Percentiles rank a stretch among this genome's conserved stretches.
phyloP scores from a whole-genome alignment of 1,284 basidiomycete species.

The Cryptococcus neoformans region DNA sequence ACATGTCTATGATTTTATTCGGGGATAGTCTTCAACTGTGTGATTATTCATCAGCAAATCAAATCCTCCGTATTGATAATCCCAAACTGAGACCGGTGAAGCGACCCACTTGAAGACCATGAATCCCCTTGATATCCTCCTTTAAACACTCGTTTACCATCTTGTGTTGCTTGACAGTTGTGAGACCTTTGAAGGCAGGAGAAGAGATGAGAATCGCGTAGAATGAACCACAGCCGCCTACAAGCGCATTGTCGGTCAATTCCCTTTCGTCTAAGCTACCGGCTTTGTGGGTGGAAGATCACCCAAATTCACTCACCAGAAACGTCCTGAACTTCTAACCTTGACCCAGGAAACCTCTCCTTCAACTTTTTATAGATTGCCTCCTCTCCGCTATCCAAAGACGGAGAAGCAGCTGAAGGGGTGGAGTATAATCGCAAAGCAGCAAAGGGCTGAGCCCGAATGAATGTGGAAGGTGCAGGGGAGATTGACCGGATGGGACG shows the following conservation, averaged over 20 bases:
- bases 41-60: slow-evolving; percentile 8
- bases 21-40: slow-evolving; percentile 41
- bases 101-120: slow-evolving; percentile 81
- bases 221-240: slow-evolving; percentile 94
- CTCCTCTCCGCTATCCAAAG: slow-evolving; percentile 61
- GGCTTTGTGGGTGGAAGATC: too few relatives aligned
- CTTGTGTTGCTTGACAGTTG: slow-evolving; percentile 90
- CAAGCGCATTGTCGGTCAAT: not conserved
- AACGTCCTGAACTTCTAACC: slow-evolving; percentile 79
- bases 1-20: slow-evolving; percentile 16
- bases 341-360: slow-evolving; percentile 68
- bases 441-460: not conserved
- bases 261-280: not conserved
- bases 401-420: slow-evolving; percentile 4
- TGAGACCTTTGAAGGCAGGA: slow-evolving; percentile 75
- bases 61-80: slow-evolving; percentile 2
- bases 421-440: not conserved
- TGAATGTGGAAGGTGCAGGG: not conserved
- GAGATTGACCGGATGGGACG: not conserved
- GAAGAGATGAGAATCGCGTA: slow-evolving; percentile 90
- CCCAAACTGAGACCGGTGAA: not conserved
- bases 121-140: slow-evolving; percentile 85
- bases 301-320: slow-evolving; percentile 62
- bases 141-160: slow-evolving; percentile 86
- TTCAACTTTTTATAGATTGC: slow-evolving; percentile 69